Evolutionary conservation across 257 asterid species (phyloP).

Genomic region (Penstemon newberryi): DNA sequence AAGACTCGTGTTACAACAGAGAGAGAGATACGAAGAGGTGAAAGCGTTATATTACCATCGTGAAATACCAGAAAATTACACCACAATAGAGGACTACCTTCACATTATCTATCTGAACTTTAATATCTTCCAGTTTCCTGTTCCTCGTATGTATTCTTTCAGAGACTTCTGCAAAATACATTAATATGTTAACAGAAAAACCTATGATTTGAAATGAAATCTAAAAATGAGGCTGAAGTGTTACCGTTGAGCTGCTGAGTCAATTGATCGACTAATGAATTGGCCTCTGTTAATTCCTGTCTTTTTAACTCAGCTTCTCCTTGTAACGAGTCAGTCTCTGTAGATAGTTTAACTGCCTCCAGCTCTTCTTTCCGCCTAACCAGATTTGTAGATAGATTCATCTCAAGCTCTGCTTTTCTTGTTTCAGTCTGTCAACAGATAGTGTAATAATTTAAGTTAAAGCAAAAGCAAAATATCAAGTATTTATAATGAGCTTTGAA

Average conservation of each 20-base stretch:
- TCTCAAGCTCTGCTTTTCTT: constrained; percentile 93
- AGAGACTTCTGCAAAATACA: constrained; percentile 56
- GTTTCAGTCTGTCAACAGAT: constrained; percentile 71
- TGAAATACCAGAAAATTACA: constrained; percentile 27
- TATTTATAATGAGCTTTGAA: constrained; percentile 12
- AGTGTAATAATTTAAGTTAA: constrained; percentile 21
- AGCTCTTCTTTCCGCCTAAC: constrained; percentile 93
- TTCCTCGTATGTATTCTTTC: constrained; percentile 55
- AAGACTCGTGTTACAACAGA: constrained; percentile 26
- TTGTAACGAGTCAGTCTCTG: constrained; percentile 63
- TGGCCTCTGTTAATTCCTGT: constrained; percentile 77
- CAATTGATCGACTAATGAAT: constrained; percentile 54
- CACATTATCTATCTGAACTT: constrained; percentile 62
- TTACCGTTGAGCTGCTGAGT: constrained; percentile 71
- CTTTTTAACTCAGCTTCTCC: constrained; percentile 78
- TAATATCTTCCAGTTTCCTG: constrained; percentile 63
- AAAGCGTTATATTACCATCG: constrained; percentile 3
- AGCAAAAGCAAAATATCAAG: constrained; percentile 16
- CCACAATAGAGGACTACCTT: constrained; percentile 53
- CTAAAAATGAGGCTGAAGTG: constrained; percentile 29
- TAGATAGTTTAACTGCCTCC: constrained; percentile 73
- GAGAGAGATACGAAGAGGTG: constrained; percentile 9
- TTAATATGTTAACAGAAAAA: constrained; percentile 8
- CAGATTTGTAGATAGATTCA: constrained; percentile 92
- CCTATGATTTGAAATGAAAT: neutral